These are phyloP conservation scores for Penicillium sp. DNA, from an alignment of 2,329 filamentous ascomycete species.

Conservation along the genomic window DNA sequence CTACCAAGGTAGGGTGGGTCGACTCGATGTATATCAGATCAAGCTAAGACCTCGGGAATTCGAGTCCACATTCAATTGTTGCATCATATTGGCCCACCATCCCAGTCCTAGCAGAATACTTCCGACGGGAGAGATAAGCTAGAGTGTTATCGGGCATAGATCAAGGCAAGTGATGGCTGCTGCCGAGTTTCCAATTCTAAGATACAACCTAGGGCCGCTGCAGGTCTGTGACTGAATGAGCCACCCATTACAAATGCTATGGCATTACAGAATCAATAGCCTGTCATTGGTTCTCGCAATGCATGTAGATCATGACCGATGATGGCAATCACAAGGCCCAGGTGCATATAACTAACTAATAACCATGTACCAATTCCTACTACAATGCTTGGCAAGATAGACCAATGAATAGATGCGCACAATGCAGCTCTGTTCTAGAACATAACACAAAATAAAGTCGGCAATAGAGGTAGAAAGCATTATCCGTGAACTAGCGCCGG, in stretches of 20 bases:
- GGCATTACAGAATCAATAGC: neutral
- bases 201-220: neutral
- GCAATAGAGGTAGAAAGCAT: neutral
- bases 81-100: neutral
- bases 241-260: neutral
- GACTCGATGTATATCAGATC: neutral
- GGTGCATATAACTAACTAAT: neutral
- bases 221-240: neutral
- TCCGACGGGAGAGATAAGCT: neutral
- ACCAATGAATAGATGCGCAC: neutral
- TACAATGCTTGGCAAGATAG: neutral
- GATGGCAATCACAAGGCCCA: neutral
- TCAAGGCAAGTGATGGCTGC: neutral
- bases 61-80: neutral
- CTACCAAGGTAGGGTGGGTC: neutral
- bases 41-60: neutral
- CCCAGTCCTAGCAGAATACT: too few species aligned
- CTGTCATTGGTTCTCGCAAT: neutral
- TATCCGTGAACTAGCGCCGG: neutral
- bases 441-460: neutral
- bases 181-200: neutral
- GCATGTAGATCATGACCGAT: neutral
- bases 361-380: neutral
- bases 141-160: neutral
- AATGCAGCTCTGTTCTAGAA: neutral